Conservation (phyloP, 1,139 yeast species). For the Torulaspora globosa region DNA sequence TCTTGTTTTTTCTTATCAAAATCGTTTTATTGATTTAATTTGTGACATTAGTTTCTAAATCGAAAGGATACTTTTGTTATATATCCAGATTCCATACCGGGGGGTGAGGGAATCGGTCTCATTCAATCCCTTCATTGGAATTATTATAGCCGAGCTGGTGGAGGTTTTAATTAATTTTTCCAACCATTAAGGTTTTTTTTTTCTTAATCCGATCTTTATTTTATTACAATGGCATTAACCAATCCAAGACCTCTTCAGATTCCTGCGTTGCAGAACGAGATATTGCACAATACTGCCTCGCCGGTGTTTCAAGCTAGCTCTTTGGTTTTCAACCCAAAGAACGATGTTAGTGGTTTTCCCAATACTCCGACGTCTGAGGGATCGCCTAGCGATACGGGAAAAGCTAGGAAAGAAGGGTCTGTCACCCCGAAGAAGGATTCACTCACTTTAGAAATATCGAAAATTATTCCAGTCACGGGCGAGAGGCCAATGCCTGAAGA, state of each 20-base stretch:
- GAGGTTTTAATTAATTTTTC: constrained; percentile 34
- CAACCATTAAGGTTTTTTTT: constrained; percentile 13
- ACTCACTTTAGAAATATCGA: constrained; percentile 68
- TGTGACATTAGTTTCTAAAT: not conserved
- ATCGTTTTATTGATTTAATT: not conserved
- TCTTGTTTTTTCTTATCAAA: not conserved
- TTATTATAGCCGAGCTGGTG: constrained; percentile 12
- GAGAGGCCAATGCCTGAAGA: constrained; percentile 71
- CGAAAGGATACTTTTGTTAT: constrained; percentile 3
- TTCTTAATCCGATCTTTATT: constrained; percentile 2
- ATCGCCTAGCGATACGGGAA: constrained; percentile 13
- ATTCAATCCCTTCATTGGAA: constrained; percentile 15
- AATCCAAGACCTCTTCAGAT: constrained; percentile 36
- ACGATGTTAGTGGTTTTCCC: constrained; percentile 15
- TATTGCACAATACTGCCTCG: constrained; percentile 32
- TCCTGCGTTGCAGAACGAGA: constrained; percentile 33
- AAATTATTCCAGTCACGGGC: constrained; percentile 75
- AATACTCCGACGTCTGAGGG: constrained; percentile 14
- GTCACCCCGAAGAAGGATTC: constrained; percentile 17
- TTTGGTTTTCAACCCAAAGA: constrained; percentile 20
- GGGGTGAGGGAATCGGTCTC: constrained; percentile 10
- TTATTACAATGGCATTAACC: constrained; percentile 34
- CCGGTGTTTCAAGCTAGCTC: constrained; percentile 35
- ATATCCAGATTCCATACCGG: constrained; percentile 8
- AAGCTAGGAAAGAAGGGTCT: constrained; percentile 13